These are phyloP conservation scores for Parachlorella kessleri DNA, from an alignment of 139 green algal species.

Conservation along the genomic window DNA sequence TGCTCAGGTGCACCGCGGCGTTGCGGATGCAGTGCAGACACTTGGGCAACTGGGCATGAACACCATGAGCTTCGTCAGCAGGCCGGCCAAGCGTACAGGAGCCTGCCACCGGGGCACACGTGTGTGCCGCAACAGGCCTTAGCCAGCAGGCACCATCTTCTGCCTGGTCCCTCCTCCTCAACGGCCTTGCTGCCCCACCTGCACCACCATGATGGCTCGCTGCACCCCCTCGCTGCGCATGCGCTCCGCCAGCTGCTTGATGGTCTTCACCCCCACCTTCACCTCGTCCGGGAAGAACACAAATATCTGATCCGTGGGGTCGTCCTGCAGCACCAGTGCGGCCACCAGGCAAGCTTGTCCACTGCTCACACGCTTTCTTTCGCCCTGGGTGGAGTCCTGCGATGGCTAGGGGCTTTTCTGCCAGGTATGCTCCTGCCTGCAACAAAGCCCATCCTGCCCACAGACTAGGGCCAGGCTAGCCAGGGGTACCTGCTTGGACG, in stretches of 20 bases:
- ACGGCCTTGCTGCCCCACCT: slow-evolving; percentile 16
- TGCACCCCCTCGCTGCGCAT: slow-evolving; percentile 89
- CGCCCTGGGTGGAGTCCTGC: background rate
- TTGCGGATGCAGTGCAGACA: background rate
- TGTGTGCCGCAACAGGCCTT: background rate
- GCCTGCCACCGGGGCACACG: no score
- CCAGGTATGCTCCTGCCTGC: background rate
- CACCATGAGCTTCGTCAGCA: no score
- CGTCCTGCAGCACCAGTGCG: slow-evolving; percentile 17
- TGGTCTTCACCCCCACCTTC: slow-evolving; percentile 97
- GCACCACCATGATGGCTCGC: slow-evolving; percentile 89
- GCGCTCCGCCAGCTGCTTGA: slow-evolving; percentile 88
- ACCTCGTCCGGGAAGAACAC: slow-evolving; percentile 95
- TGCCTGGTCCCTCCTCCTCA: no score
- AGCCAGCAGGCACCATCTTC: no score
- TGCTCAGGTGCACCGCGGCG: background rate
- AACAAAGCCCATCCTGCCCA: slow-evolving; percentile 57
- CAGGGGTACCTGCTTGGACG: slow-evolving; percentile 51
- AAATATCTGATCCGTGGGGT: slow-evolving; percentile 83
- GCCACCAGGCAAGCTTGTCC: background rate
- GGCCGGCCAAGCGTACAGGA: background rate
- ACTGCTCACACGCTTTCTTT: background rate
- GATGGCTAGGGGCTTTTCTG: background rate
- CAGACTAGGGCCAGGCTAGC: slow-evolving; percentile 16
- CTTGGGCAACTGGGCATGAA: no score